Base-by-base conservation (phyloP, 2,329 filamentous ascomycete genomes). In the Davidsoniella virescens region DNA sequence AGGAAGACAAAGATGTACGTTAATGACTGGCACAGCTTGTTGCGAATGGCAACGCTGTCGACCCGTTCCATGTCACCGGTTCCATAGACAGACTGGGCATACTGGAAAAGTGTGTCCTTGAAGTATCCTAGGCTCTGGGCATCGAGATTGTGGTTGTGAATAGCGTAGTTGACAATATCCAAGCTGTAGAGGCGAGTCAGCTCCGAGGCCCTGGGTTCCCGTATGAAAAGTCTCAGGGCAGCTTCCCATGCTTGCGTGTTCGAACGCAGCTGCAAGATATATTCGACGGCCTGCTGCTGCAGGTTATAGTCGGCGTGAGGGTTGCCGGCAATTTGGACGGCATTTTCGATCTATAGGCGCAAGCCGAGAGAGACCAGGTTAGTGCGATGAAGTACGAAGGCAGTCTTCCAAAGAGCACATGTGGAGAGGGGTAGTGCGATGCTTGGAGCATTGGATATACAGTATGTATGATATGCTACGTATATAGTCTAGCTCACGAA, bases 1-100 rank as follows among this genome's bases (percentile, higher is more conserved):
- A 94, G 73, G 10, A 81, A 78, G 36, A 87, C 83, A 64, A 98
- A 98, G 47, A 98, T 79, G 61, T 87, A 92, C 8, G 92, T 98
- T 59, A 98, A 70, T 10, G 88, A 94, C 67, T 98, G 92, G 43
- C 90, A 88, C 57, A 98, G 78, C 67, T 98, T 98, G 69, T 96
- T 98, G 67, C 96, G 90, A 41, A 98, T 81, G 56, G 77, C 76
- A 20, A 78, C 64, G 7, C 81, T 77, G 62, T 98, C 92, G 55
- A 80, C 67, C 48, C 70, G 65, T 52, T 72, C 70, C 50, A 75
- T 72, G 8, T 69, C 64, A 33, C 69, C 69, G 38, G 72, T 69
- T 49, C 78, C 75, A 63, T 95, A 96, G 45, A 75, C 78, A 58
- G 82, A 76, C 56, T 78, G 78, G 54, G 92, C 74, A 64, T 96